These are phyloP conservation scores for Naganishia cerealis DNA, from an alignment of 1,284 basidiomycete species.

Conservation along the genomic window DNA sequence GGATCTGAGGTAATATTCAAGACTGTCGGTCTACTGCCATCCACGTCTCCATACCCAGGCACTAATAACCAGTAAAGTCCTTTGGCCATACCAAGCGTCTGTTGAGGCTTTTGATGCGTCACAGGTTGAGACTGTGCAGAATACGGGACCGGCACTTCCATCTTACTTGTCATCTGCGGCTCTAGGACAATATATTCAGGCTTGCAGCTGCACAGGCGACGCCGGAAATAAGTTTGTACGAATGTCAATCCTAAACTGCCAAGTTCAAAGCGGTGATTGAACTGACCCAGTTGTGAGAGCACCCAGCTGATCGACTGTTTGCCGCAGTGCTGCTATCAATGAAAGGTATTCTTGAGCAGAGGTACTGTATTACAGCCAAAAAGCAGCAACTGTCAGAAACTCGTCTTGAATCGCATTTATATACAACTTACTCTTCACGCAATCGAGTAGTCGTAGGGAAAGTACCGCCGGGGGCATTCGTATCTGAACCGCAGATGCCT, in stretches of 20 bases:
- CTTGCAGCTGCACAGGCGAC: background rate
- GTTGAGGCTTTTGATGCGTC: background rate
- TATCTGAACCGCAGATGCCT: background rate
- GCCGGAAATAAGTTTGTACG: background rate
- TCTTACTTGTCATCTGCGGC: background rate
- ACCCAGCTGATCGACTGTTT: constrained; percentile 5
- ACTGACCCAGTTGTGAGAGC: background rate
- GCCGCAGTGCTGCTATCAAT: constrained; percentile 7
- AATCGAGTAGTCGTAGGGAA: background rate
- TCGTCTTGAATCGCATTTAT: too few species aligned
- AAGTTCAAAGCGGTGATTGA: background rate
- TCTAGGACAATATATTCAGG: constrained; percentile 1
- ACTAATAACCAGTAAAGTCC: constrained; percentile 9
- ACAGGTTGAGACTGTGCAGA: background rate
- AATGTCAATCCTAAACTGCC: background rate
- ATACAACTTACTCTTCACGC: constrained; percentile 2
- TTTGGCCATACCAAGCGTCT: background rate
- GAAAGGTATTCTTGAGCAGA: constrained; percentile 17
- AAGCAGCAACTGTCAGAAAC: background rate
- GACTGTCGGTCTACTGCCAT: background rate
- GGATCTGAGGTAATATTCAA: background rate
- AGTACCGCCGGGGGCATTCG: background rate
- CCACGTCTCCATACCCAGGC: constrained; percentile 8
- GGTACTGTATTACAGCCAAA: background rate
- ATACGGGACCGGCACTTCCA: background rate